These are phyloP conservation scores for Lepraria neglecta DNA, from an alignment of 495 filamentous ascomycete genomes.

Conservation along the genomic window DNA sequence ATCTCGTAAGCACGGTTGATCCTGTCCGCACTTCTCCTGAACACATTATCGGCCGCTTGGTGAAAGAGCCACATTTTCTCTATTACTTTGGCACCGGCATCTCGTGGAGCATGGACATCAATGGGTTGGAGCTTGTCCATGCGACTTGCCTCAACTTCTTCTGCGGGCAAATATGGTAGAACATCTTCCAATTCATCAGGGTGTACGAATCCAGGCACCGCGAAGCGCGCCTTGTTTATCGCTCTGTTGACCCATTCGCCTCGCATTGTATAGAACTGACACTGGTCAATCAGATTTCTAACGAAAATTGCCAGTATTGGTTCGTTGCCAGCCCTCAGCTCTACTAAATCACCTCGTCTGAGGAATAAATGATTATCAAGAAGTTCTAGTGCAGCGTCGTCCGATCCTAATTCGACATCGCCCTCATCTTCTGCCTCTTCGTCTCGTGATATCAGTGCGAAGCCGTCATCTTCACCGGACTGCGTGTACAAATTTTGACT, in stretches of 20 bases:
- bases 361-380: slow-evolving; percentile 38
- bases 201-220: slow-evolving; percentile 57
- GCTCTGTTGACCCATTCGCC: slow-evolving; percentile 65
- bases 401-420: slow-evolving; percentile 32
- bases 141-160: slow-evolving; percentile 34
- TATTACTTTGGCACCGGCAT: slow-evolving; percentile 44
- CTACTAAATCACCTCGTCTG: slow-evolving; percentile 67
- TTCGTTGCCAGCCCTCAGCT: slow-evolving; percentile 43
- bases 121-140: slow-evolving; percentile 44
- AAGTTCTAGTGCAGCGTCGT: slow-evolving; percentile 38
- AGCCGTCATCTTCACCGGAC: slow-evolving; percentile 20
- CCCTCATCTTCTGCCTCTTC: slow-evolving; percentile 37
- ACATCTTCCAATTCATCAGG: slow-evolving; percentile 52
- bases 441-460: slow-evolving; percentile 20
- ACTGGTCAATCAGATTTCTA: slow-evolving; percentile 51
- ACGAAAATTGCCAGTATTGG: slow-evolving; percentile 63
- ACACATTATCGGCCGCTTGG: slow-evolving; percentile 44
- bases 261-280: slow-evolving; percentile 65
- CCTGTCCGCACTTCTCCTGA: slow-evolving; percentile 36
- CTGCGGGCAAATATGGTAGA: slow-evolving; percentile 54
- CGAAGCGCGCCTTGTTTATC: slow-evolving; percentile 47
- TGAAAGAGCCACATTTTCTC: slow-evolving; percentile 48
- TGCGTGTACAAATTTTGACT: slow-evolving; percentile 16
- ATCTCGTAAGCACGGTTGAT: slow-evolving; percentile 37
- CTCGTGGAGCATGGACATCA: slow-evolving; percentile 47